Percentiles rank a stretch among this genome's conserved stretches.
Evolutionary conservation across 768 basidiomycete species (phyloP).

Genomic region (Crucibulum laeve): DNA sequence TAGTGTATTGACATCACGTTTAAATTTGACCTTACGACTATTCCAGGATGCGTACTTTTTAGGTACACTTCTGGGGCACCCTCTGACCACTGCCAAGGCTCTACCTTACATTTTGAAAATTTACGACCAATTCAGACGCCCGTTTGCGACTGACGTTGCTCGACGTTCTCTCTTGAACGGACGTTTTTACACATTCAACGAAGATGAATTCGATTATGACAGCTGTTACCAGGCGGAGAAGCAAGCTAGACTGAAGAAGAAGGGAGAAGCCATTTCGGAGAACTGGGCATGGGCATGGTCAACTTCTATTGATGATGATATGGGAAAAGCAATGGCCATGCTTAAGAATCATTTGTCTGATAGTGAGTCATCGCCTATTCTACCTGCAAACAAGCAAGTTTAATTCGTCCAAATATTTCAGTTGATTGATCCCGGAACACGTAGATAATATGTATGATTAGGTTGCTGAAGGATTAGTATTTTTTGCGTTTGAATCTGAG

Average conservation of each 20-base stretch:
- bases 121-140: constrained; percentile 28
- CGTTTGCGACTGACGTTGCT: constrained; percentile 19
- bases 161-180: constrained; percentile 10
- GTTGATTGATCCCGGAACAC: too few species aligned
- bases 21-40: constrained; percentile 17
- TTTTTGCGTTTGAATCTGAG: too few species aligned
- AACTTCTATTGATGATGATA: constrained; percentile 20
- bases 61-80: constrained; percentile 34
- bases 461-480: too few species aligned
- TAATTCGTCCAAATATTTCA: too few species aligned
- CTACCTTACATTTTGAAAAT: constrained; percentile 11
- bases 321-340: constrained; percentile 13
- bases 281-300: constrained; percentile 39
- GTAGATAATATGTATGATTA: too few species aligned
- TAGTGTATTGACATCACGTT: not conserved
- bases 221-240: constrained; percentile 3
- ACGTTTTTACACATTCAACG: constrained; percentile 11
- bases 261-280: constrained; percentile 22
- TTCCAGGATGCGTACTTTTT: constrained; percentile 40
- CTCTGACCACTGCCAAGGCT: constrained; percentile 16
- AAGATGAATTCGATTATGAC: constrained; percentile 9
- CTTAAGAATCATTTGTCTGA: too few species aligned
- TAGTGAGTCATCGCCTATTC: too few species aligned
- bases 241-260: constrained; percentile 14
- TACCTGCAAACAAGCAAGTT: too few species aligned